Percentiles rank a stretch among this genome's conserved stretches.
phyloP scores from a whole-genome alignment of 495 filamentous ascomycete genomes.

The Diplogelasinospora grovesii region DNA sequence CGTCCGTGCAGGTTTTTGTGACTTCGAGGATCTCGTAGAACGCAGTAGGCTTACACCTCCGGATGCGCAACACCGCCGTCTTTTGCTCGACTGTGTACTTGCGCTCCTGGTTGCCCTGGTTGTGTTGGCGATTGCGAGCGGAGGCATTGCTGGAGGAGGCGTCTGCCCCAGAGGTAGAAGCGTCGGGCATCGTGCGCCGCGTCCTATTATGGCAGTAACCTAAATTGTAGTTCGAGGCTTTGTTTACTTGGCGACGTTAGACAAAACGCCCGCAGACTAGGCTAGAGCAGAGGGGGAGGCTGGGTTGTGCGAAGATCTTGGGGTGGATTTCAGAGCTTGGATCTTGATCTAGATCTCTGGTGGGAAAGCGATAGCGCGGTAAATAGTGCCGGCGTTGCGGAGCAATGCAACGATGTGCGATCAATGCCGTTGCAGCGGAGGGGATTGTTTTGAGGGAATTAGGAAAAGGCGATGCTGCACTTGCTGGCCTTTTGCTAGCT shows the following conservation, averaged over 20 bases:
- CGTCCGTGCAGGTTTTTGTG: constrained; percentile 57
- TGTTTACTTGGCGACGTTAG: constrained; percentile 1
- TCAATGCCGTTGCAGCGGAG: too few relatives aligned
- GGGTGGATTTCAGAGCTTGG: too few relatives aligned
- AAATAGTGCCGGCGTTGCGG: too few relatives aligned
- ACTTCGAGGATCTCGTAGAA: constrained; percentile 85
- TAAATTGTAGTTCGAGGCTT: background rate
- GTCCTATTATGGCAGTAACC: too few relatives aligned
- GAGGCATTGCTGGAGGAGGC: constrained; percentile 46
- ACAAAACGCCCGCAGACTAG: too few relatives aligned
- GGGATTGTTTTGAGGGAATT: too few relatives aligned
- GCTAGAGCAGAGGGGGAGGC: background rate
- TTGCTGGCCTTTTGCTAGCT: too few relatives aligned
- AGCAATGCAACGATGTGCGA: too few relatives aligned
- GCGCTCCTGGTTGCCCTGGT: constrained; percentile 87
- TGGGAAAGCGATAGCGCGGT: too few relatives aligned
- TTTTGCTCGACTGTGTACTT: constrained; percentile 88
- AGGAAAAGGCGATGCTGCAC: too few relatives aligned
- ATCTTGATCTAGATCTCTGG: too few relatives aligned
- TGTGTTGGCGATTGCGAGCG: constrained; percentile 68
- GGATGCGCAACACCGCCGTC: constrained; percentile 78
- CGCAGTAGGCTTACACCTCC: constrained; percentile 71
- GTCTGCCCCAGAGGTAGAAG: constrained; percentile 68
- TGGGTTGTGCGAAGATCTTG: too few relatives aligned
- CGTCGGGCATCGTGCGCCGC: constrained; percentile 59